Conservation (phyloP, 179 eudicot species). For the Amaranthus tricolor region DNA sequence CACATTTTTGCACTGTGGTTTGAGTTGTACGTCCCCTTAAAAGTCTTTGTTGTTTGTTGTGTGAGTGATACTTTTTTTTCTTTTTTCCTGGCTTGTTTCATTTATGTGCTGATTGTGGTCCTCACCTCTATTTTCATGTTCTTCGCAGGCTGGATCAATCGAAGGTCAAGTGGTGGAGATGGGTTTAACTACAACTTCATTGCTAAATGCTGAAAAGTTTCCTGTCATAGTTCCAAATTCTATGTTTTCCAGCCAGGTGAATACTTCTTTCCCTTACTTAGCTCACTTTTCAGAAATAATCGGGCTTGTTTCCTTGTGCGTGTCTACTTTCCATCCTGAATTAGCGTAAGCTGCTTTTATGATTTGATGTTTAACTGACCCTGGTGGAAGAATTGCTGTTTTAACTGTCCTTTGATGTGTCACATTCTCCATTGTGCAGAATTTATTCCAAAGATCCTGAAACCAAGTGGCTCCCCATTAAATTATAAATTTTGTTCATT, state of each 20-base stretch:
- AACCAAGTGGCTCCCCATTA: background rate
- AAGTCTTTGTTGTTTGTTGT: too few relatives aligned
- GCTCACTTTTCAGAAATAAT: constrained; percentile 1
- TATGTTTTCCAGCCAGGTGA: constrained; percentile 87
- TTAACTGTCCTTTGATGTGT: background rate
- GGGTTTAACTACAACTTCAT: constrained; percentile 84
- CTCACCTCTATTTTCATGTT: constrained; percentile 10
- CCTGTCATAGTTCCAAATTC: constrained; percentile 93
- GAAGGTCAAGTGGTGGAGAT: constrained; percentile 98
- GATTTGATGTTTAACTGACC: background rate
- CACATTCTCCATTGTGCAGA: background rate
- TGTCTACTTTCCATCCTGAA: background rate
- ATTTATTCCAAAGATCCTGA: background rate
- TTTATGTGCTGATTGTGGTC: constrained; percentile 3
- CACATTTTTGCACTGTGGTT: too few relatives aligned
- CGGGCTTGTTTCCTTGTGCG: background rate
- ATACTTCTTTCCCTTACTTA: constrained; percentile 9
- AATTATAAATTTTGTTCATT: background rate
- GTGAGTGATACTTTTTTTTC: too few relatives aligned
- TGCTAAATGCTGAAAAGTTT: constrained; percentile 77
- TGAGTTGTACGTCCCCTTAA: too few relatives aligned
- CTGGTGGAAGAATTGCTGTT: background rate
- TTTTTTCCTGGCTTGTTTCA: background rate
- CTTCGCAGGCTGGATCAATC: constrained; percentile 88
- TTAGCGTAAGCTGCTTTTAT: background rate